Percentiles rank a stretch among this genome's conserved stretches.
Evolutionary conservation across 1,139 yeast genomes (phyloP).

Genomic region (Sugiyamaella pinicola): DNA sequence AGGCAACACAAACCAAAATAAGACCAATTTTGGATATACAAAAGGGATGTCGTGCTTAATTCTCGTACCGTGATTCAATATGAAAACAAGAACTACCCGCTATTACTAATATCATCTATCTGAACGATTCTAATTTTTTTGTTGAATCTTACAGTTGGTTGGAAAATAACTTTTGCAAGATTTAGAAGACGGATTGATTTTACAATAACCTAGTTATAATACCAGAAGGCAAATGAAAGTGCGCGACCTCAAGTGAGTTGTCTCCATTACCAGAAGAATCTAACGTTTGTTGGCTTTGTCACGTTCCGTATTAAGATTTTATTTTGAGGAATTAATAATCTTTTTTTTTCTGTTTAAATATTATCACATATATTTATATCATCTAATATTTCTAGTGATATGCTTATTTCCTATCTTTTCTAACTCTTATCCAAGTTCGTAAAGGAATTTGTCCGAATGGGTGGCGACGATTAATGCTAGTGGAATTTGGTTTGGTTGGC

Average conservation of each 20-base stretch:
- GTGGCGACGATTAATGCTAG: slow-evolving; percentile 12
- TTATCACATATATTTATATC: slow-evolving; percentile 9
- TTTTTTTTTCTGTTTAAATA: background rate
- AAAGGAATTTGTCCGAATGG: slow-evolving; percentile 6
- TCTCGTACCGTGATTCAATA: background rate
- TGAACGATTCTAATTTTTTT: background rate
- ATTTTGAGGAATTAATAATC: background rate
- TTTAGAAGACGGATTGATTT: background rate
- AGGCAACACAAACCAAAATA: background rate
- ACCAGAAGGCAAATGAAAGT: slow-evolving; percentile 1
- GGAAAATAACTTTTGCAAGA: background rate
- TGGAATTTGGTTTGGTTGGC: slow-evolving; percentile 2
- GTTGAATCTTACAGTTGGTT: background rate
- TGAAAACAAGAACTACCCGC: background rate
- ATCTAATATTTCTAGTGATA: background rate
- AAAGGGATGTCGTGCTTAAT: background rate
- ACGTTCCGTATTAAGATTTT: background rate
- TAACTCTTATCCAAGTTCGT: slow-evolving; percentile 5
- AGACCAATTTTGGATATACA: background rate
- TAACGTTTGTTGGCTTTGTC: no score
- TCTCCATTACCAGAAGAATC: background rate
- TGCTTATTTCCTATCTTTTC: slow-evolving; percentile 1
- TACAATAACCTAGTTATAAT: background rate
- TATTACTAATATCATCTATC: background rate
- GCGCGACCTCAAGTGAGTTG: background rate